A percentile compares a stretch with the other conserved stretches of the same genome.
phyloP scores from a whole-genome alignment of 345 rosid species.

The Gossypium stocksii region DNA sequence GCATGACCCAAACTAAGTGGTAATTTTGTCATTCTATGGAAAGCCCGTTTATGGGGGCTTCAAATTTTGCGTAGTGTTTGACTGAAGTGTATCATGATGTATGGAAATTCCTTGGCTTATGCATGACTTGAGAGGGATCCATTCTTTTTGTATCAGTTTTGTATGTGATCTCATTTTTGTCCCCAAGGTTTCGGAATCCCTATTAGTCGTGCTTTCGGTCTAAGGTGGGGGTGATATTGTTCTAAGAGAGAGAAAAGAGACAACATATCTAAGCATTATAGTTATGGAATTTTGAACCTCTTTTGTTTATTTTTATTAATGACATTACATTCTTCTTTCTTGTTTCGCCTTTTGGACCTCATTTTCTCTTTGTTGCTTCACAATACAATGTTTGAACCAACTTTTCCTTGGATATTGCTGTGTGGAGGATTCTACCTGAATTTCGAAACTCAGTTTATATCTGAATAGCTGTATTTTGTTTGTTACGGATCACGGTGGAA shows the following conservation, averaged over 20 bases:
- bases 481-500: too few species aligned
- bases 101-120: conserved; percentile 24
- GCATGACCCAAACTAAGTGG: conserved; percentile 24
- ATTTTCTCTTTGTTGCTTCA: neutral
- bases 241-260: conserved; percentile 8
- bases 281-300: conserved; percentile 25
- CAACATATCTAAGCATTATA: conserved; percentile 3
- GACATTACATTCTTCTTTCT: neutral
- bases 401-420: neutral
- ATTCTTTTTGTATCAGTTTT: conserved; percentile 29
- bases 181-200: conserved; percentile 17
- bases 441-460: too few species aligned
- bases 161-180: conserved; percentile 20
- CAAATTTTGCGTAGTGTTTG: conserved; percentile 36
- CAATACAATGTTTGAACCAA: neutral
- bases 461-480: too few species aligned
- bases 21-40: conserved; percentile 20
- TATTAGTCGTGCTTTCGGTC: conserved; percentile 15
- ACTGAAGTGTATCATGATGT: conserved; percentile 24
- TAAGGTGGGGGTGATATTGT: conserved; percentile 20
- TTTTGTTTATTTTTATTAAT: conserved; percentile 8
- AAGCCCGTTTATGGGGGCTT: conserved; percentile 25
- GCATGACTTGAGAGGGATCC: conserved; percentile 21
- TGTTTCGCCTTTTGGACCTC: neutral
- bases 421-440: neutral